These are phyloP conservation scores for Nothophytophthora sp. DNA, from an alignment of 352 stramenopile genomes.

Conservation along the genomic window DNA sequence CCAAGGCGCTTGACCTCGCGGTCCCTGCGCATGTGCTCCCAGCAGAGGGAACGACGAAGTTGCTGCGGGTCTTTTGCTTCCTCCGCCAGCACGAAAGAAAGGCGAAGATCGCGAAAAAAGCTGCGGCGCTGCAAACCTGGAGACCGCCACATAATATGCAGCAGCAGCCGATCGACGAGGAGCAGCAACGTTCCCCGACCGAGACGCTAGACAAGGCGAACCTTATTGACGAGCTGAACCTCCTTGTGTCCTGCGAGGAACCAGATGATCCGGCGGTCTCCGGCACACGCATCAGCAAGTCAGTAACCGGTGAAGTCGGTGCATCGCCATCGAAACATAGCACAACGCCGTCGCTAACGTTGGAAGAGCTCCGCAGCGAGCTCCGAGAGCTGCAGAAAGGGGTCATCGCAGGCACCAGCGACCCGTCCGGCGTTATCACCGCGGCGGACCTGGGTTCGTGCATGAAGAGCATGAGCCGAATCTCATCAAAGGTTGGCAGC, in stretches of 20 bases:
- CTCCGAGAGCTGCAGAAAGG: slow-evolving; percentile 52
- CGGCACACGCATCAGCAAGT: slow-evolving; percentile 3
- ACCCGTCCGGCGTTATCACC: slow-evolving; percentile 42
- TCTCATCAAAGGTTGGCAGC: slow-evolving; percentile 30
- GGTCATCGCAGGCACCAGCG: slow-evolving; percentile 34
- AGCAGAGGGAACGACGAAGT: slow-evolving; percentile 39
- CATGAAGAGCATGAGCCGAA: slow-evolving; percentile 38
- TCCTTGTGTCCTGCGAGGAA: slow-evolving; percentile 20
- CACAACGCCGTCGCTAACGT: neutral
- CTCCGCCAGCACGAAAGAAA: slow-evolving; percentile 64
- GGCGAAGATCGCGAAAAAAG: slow-evolving; percentile 35
- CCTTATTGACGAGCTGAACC: slow-evolving; percentile 33
- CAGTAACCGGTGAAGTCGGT: neutral
- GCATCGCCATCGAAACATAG: slow-evolving; percentile 2
- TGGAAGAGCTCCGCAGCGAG: slow-evolving; percentile 31
- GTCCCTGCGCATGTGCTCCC: slow-evolving; percentile 24
- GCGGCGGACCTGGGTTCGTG: slow-evolving; percentile 44
- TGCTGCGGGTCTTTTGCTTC: slow-evolving; percentile 56
- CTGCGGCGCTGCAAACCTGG: slow-evolving; percentile 32
- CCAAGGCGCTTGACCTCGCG: slow-evolving; percentile 4
- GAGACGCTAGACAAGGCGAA: slow-evolving; percentile 15
- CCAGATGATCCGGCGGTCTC: slow-evolving; percentile 9
- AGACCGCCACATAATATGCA: slow-evolving; percentile 8
- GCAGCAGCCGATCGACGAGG: slow-evolving; percentile 2
- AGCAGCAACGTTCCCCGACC: slow-evolving; percentile 5